Conservation (phyloP, 1,284 basidiomycete species). For the Neonothopanus nambi region DNA sequence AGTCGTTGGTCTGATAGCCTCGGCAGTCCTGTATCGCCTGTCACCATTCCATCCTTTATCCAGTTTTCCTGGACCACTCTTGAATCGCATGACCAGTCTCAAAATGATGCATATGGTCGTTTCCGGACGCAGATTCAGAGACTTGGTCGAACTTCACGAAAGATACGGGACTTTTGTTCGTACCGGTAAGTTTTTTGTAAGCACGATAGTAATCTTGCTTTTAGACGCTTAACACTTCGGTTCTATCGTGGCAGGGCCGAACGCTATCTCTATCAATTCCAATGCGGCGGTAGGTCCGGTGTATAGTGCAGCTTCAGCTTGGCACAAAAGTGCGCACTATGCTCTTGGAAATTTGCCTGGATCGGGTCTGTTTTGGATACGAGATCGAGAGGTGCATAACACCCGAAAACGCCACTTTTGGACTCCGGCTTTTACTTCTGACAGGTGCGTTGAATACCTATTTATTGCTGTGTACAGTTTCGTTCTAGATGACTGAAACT, state of each 20-base stretch:
- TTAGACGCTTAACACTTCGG: background rate
- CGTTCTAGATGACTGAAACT: background rate
- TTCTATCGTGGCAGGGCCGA: background rate
- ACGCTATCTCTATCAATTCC: background rate
- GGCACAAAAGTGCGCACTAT: background rate
- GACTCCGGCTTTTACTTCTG: background rate
- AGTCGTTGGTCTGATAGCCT: too few relatives aligned
- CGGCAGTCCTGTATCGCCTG: constrained; percentile 37
- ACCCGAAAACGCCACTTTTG: background rate
- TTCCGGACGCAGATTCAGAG: background rate
- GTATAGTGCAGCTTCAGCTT: background rate
- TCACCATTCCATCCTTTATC: constrained; percentile 47
- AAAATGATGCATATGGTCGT: background rate
- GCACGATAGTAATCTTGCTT: background rate
- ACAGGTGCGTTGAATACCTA: too few relatives aligned
- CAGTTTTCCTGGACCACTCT: background rate
- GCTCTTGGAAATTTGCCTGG: background rate
- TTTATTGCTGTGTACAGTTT: too few relatives aligned
- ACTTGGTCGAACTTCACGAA: background rate
- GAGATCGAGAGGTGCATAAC: background rate
- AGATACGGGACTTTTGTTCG: background rate
- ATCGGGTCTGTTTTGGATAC: background rate
- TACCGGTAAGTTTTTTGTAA: background rate
- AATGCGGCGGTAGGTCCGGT: background rate
- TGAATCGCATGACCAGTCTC: background rate